Conservation (phyloP, 805 yeast genomes). For the Wickerhamomyces bovis region DNA sequence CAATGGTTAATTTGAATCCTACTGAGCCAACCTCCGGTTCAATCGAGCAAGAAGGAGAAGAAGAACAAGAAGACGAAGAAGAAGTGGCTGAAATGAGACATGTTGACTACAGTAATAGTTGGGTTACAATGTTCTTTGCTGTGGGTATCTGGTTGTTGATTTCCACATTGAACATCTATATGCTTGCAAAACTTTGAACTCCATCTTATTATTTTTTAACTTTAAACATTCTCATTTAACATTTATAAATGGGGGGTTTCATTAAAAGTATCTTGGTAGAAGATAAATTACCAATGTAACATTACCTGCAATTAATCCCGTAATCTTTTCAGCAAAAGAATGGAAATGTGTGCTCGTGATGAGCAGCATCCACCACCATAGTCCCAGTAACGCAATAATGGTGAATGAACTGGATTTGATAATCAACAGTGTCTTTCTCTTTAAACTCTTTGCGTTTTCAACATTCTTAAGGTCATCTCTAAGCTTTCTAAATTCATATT, state of each 20-base stretch:
- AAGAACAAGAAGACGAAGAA: conserved; percentile 11
- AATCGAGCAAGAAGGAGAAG: conserved; percentile 12
- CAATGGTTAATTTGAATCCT: conserved; percentile 2
- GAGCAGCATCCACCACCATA: conserved; percentile 87
- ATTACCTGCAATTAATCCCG: conserved; percentile 63
- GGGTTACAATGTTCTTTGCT: conserved; percentile 48
- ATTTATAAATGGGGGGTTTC: too few species aligned
- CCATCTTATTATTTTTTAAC: too few species aligned
- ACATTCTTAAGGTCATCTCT: conserved; percentile 1
- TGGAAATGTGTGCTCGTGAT: conserved; percentile 86
- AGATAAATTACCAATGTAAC: conserved; percentile 38
- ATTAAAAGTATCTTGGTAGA: conserved; percentile 26
- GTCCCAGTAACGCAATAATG: conserved; percentile 29
- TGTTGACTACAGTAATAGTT: conserved; percentile 55
- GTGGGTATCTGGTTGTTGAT: conserved; percentile 65
- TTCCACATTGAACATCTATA: conserved; percentile 63
- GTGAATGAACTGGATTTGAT: conserved; percentile 18
- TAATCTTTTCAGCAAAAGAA: conserved; percentile 64
- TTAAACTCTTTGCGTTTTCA: not conserved
- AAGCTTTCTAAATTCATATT: conserved; percentile 22
- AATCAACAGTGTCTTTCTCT: not conserved
- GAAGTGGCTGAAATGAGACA: conserved; percentile 8
- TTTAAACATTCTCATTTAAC: too few species aligned
- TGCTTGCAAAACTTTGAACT: conserved; percentile 34
- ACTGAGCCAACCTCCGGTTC: conserved; percentile 1